phyloP scores from a whole-genome alignment of 2,329 filamentous ascomycete genomes.

The Fusarium kyushuense region DNA sequence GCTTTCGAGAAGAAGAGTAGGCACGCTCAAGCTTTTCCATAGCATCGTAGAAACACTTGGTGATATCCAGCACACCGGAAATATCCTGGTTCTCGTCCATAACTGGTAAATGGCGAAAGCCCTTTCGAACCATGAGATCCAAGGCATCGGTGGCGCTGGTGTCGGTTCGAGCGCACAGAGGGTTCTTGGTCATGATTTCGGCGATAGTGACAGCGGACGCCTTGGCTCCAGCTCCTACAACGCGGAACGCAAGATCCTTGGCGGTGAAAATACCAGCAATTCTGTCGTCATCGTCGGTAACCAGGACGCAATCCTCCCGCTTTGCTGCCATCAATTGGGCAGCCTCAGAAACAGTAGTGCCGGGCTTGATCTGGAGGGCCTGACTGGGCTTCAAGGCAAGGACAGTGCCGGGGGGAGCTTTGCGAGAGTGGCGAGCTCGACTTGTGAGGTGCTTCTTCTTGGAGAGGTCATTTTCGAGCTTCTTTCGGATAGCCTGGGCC shows the following conservation, averaged over 20 bases:
- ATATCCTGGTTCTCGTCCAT: conserved; percentile 99
- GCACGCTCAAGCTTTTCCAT: conserved; percentile 99
- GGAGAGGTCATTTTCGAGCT: conserved; percentile 96
- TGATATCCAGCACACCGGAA: conserved; percentile 96
- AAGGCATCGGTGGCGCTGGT: conserved; percentile 97
- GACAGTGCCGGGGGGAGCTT: conserved; percentile 95
- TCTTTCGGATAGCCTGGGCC: conserved; percentile 88
- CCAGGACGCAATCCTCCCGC: conserved; percentile 95
- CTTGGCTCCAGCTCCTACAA: conserved; percentile 91
- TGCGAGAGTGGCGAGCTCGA: conserved; percentile 86
- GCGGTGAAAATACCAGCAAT: conserved; percentile 99
- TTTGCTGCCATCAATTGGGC: conserved; percentile 99
- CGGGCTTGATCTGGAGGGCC: conserved; percentile 96
- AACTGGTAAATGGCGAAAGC: conserved; percentile 95
- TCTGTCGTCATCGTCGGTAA: conserved; percentile 96
- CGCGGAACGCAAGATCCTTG: conserved; percentile 97
- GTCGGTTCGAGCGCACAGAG: conserved; percentile 94
- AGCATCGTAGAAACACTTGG: conserved; percentile 99
- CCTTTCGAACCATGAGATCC: conserved; percentile 98
- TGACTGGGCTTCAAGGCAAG: conserved; percentile 95
- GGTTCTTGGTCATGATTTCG: conserved; percentile 99
- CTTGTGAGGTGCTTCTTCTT: conserved; percentile 91
- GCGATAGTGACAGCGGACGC: conserved; percentile 91
- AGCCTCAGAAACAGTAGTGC: conserved; percentile 92
- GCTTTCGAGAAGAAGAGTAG: conserved; percentile 96